Evolutionary conservation across 1,139 yeast genomes (phyloP), one percentile per base, ranked within the genome.

Genomic region (Hemisphaericaspora xylanilytica): DNA sequence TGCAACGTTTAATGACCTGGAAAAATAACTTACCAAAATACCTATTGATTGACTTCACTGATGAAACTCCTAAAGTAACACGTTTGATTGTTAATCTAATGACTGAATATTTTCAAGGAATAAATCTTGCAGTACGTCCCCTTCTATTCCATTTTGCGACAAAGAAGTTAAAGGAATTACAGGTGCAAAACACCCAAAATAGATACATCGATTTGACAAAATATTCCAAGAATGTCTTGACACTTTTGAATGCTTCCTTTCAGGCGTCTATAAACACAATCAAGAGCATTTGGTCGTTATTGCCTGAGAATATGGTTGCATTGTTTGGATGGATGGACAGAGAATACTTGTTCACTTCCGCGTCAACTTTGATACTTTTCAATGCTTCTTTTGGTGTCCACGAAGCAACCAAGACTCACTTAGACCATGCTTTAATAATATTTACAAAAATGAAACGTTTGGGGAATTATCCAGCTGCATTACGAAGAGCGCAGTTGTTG

Each of bases 291-390:
- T 82, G 90, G 86, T 80, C 84, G 0, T 64, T 86, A 35, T 65
- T 82, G 51, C 84, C 85, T 0, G 84, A 81, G 41, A 82, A 83
- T 47, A 81, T 84, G 85, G 83, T 85, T 21, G 92, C 95, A 0
- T 61, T 85, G 30, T 86, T 85, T 64, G 95, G 95, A 1, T 86
- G 89, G 70, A 84, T 86, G 88, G 96, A 87, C 56, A 67, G 96
- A 51, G 96, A 87, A 54, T 86, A 86, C 56, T 64, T 85, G 22
- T 86, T 85, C 57, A 84, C 92, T 0, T 80, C 95, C 0, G 83
- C 94, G 1, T 85, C 89, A 5, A 86, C 95, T 0, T 64, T 86
- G 39, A 78, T 85, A 11, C 63, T 86, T 27, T 85, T 84, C 56
- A 85, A 82, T 55, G 84, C 89, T 1, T 85, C 95, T 0, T 86